A percentile compares a stretch with the other conserved stretches of the same genome.
Evolutionary conservation across 495 filamentous ascomycete genomes (phyloP).

Genomic region (Lophiostoma macrostomum): DNA sequence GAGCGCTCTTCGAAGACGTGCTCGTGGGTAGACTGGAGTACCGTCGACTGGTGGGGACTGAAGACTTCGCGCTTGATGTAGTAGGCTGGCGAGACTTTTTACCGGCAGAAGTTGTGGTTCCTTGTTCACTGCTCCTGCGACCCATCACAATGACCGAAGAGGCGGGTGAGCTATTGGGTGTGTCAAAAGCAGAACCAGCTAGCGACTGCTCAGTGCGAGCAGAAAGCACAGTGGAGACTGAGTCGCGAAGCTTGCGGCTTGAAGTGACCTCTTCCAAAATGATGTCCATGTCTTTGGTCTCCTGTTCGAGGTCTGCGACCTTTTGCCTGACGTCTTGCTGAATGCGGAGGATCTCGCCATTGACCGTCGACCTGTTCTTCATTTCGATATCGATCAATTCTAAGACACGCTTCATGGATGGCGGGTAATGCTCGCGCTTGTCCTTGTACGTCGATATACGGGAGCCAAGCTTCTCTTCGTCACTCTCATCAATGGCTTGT

Average conservation of each 20-base stretch:
- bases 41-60: slow-evolving; percentile 22
- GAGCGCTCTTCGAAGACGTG: slow-evolving; percentile 43
- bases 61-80: slow-evolving; percentile 22
- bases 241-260: slow-evolving; percentile 81
- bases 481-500: slow-evolving; percentile 71
- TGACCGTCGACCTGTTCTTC: slow-evolving; percentile 85
- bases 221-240: slow-evolving; percentile 86
- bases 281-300: slow-evolving; percentile 72
- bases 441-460: slow-evolving; percentile 91
- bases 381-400: slow-evolving; percentile 90
- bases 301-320: slow-evolving; percentile 70
- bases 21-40: slow-evolving; percentile 35
- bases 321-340: slow-evolving; percentile 76
- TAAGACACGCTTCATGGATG: slow-evolving; percentile 87
- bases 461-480: slow-evolving; percentile 69
- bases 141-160: slow-evolving; percentile 66
- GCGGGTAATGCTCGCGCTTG: slow-evolving; percentile 91
- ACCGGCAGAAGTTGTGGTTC: slow-evolving; percentile 24
- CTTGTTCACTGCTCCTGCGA: slow-evolving; percentile 38
- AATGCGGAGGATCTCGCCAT: slow-evolving; percentile 85
- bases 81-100: slow-evolving; percentile 35
- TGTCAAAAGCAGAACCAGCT: slow-evolving; percentile 68
- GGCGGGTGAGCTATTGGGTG: slow-evolving; percentile 84
- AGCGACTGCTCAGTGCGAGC: slow-evolving; percentile 68
- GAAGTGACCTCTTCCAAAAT: slow-evolving; percentile 71